Evolutionary conservation across 2,329 filamentous ascomycete species (phyloP), one percentile per base, ranked within the genome.

Genomic region (Pezicula neosporulosa): DNA sequence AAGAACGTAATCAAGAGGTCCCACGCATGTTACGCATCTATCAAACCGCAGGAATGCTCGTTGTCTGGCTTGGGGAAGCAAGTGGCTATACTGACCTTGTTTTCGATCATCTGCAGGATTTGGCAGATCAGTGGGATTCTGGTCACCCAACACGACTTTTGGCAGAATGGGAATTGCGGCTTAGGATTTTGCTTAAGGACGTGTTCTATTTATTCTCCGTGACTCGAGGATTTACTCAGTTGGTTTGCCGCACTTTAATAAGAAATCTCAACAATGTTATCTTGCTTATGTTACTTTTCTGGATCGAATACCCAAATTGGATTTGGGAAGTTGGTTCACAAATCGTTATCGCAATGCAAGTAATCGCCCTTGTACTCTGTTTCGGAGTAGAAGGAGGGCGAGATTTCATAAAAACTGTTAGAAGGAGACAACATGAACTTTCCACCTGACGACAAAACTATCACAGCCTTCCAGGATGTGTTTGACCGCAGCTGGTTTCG

Each of bases 1-100:
- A 54, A 5, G 60, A 63, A 44, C 59, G 53, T 15, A 38, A 38
- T 10, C 36, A 38, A 38, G 36, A 38, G 18, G 36, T 38, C 36
- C 18, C 13, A 16, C 36, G 36, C 18, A 38, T 38, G 18, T 16
- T 38, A 16, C 13, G 18, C 13, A 10, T 38, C 18, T 38, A 38
- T 38, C 36, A 38, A 38, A 38, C 4, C 6, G 36, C 36, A 38
- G 18, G 18, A 16, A 16, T 38, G 36, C 13, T 38, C 18, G 36
- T 38, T 38, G 36, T 38, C 18, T 38, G 36, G 36, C 36, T 38
- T 10, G n/a, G n/a, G n/a, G n/a, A n/a, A n/a, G 36, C 36, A 38
- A 38, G 36, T 38, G 13, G 3, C 9, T 15, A 38, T 12, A 38
- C 13, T 12, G 10, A 16, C 9, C 36, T 38, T 16, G 36, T 16